These are phyloP conservation scores for Monosporascus sp. DNA, from an alignment of 2,329 filamentous ascomycete species.

Conservation along the genomic window DNA sequence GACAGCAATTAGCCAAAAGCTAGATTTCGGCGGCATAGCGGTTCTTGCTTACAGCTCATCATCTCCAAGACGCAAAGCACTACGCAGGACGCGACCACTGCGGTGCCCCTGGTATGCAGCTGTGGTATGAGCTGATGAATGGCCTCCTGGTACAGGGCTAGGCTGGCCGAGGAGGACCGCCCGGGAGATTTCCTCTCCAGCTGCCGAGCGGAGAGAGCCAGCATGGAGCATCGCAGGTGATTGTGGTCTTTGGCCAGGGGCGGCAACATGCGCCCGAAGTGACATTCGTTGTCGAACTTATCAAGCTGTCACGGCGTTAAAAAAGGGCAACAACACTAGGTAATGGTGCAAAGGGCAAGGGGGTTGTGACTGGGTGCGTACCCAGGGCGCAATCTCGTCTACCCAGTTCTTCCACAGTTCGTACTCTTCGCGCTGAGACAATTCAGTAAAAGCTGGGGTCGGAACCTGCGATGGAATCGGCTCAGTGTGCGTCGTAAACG, in stretches of 20 bases:
- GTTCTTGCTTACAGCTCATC: conserved; percentile 25
- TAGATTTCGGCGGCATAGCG: too few species aligned
- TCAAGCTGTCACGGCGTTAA: conserved; percentile 36
- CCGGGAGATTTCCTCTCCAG: conserved; percentile 43
- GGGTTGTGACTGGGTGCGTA: too few species aligned
- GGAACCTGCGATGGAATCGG: too few species aligned
- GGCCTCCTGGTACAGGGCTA: conserved; percentile 50
- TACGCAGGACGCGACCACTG: conserved; percentile 32
- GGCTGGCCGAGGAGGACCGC: conserved; percentile 43
- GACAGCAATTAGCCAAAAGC: too few species aligned
- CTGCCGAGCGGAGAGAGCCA: conserved; percentile 50
- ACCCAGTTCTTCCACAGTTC: too few species aligned
- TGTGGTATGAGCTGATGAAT: conserved; percentile 37
- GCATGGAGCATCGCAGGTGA: conserved; percentile 44
- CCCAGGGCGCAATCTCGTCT: too few species aligned
- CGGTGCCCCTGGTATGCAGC: conserved; percentile 26
- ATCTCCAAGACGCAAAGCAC: conserved; percentile 38
- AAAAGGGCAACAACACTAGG: too few species aligned
- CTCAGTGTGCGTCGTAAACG: too few species aligned
- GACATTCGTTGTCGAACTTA: conserved; percentile 50
- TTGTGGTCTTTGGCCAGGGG: conserved; percentile 41
- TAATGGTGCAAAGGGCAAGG: too few species aligned
- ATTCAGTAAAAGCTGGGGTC: too few species aligned
- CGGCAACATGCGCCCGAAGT: conserved; percentile 48
- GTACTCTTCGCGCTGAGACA: too few species aligned